Conservation (phyloP, 2,329 filamentous ascomycete genomes). For the Peltaster fructicola region DNA sequence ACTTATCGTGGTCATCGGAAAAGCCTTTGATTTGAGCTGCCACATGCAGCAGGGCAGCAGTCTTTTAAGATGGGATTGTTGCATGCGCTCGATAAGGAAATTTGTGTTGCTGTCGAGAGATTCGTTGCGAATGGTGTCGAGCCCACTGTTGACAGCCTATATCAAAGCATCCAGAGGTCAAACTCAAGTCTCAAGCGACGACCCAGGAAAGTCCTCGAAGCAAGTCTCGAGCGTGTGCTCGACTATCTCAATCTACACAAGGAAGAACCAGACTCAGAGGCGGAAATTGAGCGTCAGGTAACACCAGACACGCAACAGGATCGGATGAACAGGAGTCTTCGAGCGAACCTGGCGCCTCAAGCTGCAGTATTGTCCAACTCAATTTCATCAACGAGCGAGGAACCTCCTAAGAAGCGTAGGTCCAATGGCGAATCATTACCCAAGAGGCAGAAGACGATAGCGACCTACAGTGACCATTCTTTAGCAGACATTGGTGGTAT, state of each 20-base stretch:
- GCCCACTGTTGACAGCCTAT: slow-evolving; percentile 31
- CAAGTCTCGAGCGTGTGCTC: slow-evolving; percentile 69
- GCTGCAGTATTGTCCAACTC: too few relatives aligned
- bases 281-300: slow-evolving; percentile 27
- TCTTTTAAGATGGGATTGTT: slow-evolving; percentile 3
- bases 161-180: slow-evolving; percentile 64
- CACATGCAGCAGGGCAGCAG: too few relatives aligned
- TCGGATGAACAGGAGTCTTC: slow-evolving; percentile 43
- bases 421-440: slow-evolving; percentile 46
- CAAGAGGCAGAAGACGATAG: slow-evolving; percentile 43
- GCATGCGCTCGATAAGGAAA: slow-evolving; percentile 23
- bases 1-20: too few relatives aligned
- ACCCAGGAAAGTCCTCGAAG: slow-evolving; percentile 66
- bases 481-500: slow-evolving; percentile 62
- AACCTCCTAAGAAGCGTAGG: slow-evolving; percentile 30
- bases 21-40: too few relatives aligned
- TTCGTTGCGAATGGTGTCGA: slow-evolving; percentile 12
- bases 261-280: slow-evolving; percentile 36
- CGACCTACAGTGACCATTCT: slow-evolving; percentile 46
- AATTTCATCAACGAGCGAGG: too few relatives aligned
- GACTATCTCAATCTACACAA: too few relatives aligned
- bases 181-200: slow-evolving; percentile 74
- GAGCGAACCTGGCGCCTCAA: slow-evolving; percentile 12
- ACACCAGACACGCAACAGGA: slow-evolving; percentile 19
- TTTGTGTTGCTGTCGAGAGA: slow-evolving; percentile 34